Conservation (phyloP, 805 yeast genomes). For the Candida loeiensis region DNA sequence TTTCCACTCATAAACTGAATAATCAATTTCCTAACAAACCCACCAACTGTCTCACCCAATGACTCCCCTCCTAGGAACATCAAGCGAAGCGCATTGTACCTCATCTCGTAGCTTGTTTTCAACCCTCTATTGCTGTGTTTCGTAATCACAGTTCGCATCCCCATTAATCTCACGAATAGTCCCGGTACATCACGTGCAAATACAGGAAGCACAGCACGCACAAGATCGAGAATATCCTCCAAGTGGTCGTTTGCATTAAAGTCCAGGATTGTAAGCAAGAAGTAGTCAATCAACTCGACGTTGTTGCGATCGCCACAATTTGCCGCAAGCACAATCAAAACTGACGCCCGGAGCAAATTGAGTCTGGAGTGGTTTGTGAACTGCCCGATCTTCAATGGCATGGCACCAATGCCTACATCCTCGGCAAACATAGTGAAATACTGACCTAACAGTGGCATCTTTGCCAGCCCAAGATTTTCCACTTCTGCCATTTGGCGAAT, state of each 20-base stretch:
- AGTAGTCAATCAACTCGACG: constrained; percentile 10
- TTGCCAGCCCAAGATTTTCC: not conserved
- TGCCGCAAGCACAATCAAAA: constrained; percentile 15
- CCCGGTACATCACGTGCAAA: not conserved
- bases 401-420: not conserved
- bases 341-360: constrained; percentile 15
- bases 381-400: constrained; percentile 21
- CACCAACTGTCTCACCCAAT: not conserved
- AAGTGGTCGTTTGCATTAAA: constrained; percentile 23
- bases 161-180: not conserved
- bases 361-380: constrained; percentile 16
- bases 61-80: constrained; percentile 10
- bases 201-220: constrained; percentile 16
- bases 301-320: not conserved
- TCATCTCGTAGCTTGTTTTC: constrained; percentile 19
- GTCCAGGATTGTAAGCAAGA: constrained; percentile 24
- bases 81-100: constrained; percentile 17
- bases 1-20: not conserved
- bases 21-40: constrained; percentile 1
- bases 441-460: not conserved
- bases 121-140: constrained; percentile 5
- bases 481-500: too few species aligned
- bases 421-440: constrained; percentile 1
- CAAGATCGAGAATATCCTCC: constrained; percentile 13
- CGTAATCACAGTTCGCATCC: constrained; percentile 10